Evolutionary conservation across 192 early-diverging fungal genomes (phyloP), one percentile per base, ranked within the genome.

Genomic region (Gamsiella multidivaricata): DNA sequence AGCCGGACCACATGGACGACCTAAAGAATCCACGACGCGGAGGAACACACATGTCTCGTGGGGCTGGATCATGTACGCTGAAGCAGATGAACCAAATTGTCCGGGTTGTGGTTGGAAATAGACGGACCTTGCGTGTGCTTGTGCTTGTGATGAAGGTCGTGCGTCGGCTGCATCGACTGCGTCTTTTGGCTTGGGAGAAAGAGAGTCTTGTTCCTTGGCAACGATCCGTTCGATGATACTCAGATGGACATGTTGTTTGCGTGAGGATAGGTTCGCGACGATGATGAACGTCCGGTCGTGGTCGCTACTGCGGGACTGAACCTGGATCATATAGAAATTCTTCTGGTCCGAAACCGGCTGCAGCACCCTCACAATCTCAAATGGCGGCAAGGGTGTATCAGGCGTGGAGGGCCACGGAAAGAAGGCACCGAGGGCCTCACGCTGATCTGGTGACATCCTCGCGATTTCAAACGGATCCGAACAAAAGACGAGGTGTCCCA

Each of bases 401-500:
- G 67, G 85, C 55, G 64, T 66, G 0, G 71, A 55, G 18, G 49
- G 20, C 64, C 71, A 66, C 0, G 71, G 71, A 18, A 75, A 66
- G 61, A 86, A 86, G 0, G 74, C 73, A 14, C 75, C 79, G 26
- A 72, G 29, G 11, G 80, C 72, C 32, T 58, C 25, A 10, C 63
- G 33, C 60, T 86, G 85, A 26, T 81, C 81, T 11, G 64, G 62
- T n/a, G 46, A 61, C 42, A 65, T 23, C 4, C 60, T 58, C 17
- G 81, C 64, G 9, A 62, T 49, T 3, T 65, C 69, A 1, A 86
- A 67, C 46, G 82, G 70, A 33, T 86, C 85, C n/a, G 83, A 84
- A 11, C 54, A 76, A 68, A 86, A 86, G 23, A 86, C 85, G 1
- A 86, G 55, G 17, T 80, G 69, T 3, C 85, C 85, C 22, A 86